Evolutionary conservation across 129 eudicot species (phyloP).

Genomic region (Arctium lappa): DNA sequence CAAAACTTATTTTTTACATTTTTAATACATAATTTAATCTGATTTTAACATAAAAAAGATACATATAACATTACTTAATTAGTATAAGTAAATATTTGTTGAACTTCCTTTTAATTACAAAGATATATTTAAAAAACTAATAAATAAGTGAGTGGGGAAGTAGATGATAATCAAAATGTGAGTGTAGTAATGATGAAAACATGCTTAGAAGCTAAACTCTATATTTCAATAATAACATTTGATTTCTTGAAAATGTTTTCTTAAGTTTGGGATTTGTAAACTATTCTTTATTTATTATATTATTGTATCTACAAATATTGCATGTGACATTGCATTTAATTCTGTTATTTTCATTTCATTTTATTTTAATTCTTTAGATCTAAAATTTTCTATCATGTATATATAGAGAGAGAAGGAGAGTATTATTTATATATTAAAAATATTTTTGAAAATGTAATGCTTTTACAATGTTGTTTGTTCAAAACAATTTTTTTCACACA

Average conservation of each 20-base stretch:
- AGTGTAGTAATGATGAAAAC: constrained; percentile 29
- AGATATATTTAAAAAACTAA: not conserved
- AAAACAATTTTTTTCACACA: too few species aligned
- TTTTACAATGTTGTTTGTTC: too few species aligned
- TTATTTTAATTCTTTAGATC: not conserved
- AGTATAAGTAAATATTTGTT: not conserved
- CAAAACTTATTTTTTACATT: too few species aligned
- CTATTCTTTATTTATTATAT: not conserved
- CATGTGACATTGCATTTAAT: constrained; percentile 20
- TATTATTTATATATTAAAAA: too few species aligned
- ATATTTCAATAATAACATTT: constrained; percentile 14
- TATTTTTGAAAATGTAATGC: too few species aligned
- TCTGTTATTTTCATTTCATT: not conserved
- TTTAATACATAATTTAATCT: too few species aligned
- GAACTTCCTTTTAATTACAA: not conserved
- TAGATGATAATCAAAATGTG: constrained; percentile 7
- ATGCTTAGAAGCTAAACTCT: constrained; percentile 38
- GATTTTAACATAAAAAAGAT: too few species aligned
- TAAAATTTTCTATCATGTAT: not conserved
- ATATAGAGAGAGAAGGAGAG: too few species aligned
- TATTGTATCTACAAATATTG: constrained; percentile 7
- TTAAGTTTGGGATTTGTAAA: not conserved
- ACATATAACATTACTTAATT: too few species aligned
- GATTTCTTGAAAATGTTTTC: constrained; percentile 9
- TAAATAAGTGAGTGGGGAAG: constrained; percentile 10